A percentile compares a stretch with the other conserved stretches of the same genome.
These are phyloP conservation scores for Colletotrichum chlorophyti DNA, from an alignment of 2,329 filamentous ascomycete species.

Conservation along the genomic window DNA sequence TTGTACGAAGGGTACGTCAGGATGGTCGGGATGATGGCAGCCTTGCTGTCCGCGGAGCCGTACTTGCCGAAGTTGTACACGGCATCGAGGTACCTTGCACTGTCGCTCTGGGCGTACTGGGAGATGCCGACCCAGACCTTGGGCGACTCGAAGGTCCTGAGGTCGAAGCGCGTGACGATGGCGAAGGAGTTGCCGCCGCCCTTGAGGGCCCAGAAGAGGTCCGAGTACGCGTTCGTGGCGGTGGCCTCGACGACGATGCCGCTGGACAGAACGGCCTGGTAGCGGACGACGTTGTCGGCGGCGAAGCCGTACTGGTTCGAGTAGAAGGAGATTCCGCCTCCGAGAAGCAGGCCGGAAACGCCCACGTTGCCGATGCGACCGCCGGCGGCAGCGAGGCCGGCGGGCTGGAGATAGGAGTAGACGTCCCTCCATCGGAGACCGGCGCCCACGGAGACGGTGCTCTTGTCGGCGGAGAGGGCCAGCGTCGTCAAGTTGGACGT, in stretches of 20 bases:
- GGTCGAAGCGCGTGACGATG: constrained; percentile 41
- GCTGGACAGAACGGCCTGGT: constrained; percentile 49
- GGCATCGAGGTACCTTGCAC: constrained; percentile 25
- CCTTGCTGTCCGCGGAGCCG: constrained; percentile 23
- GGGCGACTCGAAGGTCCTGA: constrained; percentile 28
- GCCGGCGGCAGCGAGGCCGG: constrained; percentile 34
- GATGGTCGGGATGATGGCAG: constrained; percentile 30
- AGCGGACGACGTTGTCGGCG: constrained; percentile 39
- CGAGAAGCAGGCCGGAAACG: constrained; percentile 37
- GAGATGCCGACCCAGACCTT: constrained; percentile 26
- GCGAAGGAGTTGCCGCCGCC: constrained; percentile 45
- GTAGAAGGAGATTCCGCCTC: constrained; percentile 42
- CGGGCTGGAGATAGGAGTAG: constrained; percentile 35
- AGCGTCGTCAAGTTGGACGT: constrained; percentile 42
- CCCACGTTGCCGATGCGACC: constrained; percentile 38
- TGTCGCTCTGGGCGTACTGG: constrained; percentile 18
- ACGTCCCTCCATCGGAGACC: constrained; percentile 39
- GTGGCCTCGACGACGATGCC: constrained; percentile 48
- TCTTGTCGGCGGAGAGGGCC: constrained; percentile 35
- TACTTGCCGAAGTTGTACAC: constrained; percentile 31
- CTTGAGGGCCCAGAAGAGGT: constrained; percentile 44
- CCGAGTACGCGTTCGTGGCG: constrained; percentile 35
- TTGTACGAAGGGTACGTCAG: constrained; percentile 23
- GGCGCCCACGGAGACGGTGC: constrained; percentile 38
- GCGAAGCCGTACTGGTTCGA: constrained; percentile 36